Evolutionary conservation across 2,329 filamentous ascomycete genomes (phyloP).

Genomic region (Pyrenophora tritici-repentis): DNA sequence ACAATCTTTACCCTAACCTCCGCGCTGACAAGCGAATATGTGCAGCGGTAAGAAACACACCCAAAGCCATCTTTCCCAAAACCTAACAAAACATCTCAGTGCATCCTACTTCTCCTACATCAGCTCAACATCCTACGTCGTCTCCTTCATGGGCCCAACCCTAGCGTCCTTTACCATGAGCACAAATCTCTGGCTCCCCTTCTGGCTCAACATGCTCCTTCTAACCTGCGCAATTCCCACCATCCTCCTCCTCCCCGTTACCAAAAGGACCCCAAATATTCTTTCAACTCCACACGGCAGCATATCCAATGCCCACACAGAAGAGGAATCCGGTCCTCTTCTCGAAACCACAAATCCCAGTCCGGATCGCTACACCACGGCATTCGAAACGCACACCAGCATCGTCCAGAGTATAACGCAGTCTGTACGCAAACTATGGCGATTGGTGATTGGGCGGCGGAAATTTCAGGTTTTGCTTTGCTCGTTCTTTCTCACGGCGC

Average conservation of each 20-base stretch:
- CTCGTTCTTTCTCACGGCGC: slow-evolving; percentile 43
- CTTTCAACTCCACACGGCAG: neutral
- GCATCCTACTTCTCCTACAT: slow-evolving; percentile 46
- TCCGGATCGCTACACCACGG: slow-evolving; percentile 24
- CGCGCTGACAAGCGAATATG: slow-evolving; percentile 37
- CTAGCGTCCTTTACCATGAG: slow-evolving; percentile 44
- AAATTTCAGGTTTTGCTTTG: slow-evolving; percentile 44
- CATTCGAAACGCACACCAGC: slow-evolving; percentile 28
- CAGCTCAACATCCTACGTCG: slow-evolving; percentile 42
- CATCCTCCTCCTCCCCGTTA: slow-evolving; percentile 26
- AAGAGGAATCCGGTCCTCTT: slow-evolving; percentile 30
- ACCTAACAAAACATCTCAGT: slow-evolving; percentile 11
- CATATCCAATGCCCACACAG: neutral
- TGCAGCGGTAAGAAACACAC: slow-evolving; percentile 30
- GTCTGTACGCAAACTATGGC: slow-evolving; percentile 22
- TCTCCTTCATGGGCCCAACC: slow-evolving; percentile 43
- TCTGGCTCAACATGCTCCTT: slow-evolving; percentile 41
- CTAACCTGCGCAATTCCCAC: slow-evolving; percentile 35
- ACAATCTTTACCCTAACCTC: slow-evolving; percentile 44
- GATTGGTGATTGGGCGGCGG: slow-evolving; percentile 28
- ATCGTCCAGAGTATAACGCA: slow-evolving; percentile 21
- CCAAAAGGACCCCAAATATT: neutral
- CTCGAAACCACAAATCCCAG: slow-evolving; percentile 19
- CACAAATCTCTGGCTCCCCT: slow-evolving; percentile 43
- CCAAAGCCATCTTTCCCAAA: neutral